Conservation (phyloP, 352 stramenopile genomes). For the Phytophthora idaei region DNA sequence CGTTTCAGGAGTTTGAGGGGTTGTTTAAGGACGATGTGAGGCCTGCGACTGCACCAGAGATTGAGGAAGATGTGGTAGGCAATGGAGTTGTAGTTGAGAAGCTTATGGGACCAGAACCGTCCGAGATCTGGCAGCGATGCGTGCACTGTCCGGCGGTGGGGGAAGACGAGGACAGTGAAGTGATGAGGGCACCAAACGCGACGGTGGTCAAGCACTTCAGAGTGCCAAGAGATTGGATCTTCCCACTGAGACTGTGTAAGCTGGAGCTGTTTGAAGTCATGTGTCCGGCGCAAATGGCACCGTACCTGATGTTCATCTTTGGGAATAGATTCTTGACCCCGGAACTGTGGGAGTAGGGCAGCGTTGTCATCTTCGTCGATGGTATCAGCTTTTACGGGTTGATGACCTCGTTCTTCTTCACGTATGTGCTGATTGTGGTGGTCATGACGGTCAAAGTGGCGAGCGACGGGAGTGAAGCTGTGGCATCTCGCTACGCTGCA, state of each 20-base stretch:
- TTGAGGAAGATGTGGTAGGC: constrained; percentile 28
- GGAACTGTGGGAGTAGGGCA: constrained; percentile 40
- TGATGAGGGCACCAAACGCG: constrained; percentile 1
- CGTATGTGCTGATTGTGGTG: constrained; percentile 51
- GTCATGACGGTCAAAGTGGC: constrained; percentile 76
- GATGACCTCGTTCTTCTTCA: not conserved
- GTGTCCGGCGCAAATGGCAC: constrained; percentile 47
- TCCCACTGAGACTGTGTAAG: constrained; percentile 49
- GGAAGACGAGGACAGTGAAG: constrained; percentile 21
- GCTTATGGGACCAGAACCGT: constrained; percentile 44
- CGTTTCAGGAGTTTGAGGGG: constrained; percentile 46
- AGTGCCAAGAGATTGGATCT: constrained; percentile 57
- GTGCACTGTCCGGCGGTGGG: constrained; percentile 36
- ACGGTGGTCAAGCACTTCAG: constrained; percentile 39
- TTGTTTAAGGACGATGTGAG: constrained; percentile 37
- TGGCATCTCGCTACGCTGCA: constrained; percentile 43
- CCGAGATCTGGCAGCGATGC: constrained; percentile 42
- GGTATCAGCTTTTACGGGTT: not conserved
- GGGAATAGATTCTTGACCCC: constrained; percentile 55
- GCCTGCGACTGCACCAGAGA: constrained; percentile 7
- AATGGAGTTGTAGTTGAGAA: constrained; percentile 33
- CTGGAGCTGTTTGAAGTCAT: constrained; percentile 50
- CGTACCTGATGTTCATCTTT: constrained; percentile 62
- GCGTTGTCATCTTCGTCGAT: not conserved
- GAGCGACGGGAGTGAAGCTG: constrained; percentile 55